Conservation (phyloP, 225 moss, liverwort and hornwort species). For the Bryum argenteum region DNA sequence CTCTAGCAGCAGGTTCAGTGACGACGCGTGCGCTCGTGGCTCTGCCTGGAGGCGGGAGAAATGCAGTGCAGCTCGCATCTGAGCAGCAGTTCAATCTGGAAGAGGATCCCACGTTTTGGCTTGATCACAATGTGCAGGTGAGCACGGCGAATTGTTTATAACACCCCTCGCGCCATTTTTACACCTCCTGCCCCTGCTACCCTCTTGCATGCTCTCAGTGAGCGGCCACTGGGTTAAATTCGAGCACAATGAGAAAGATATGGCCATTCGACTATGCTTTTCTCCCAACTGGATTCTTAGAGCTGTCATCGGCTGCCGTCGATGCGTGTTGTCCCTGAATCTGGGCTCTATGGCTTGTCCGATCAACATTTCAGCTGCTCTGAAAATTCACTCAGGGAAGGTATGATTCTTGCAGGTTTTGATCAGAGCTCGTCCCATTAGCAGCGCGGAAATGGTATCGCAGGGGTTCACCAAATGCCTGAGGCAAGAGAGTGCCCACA, state of each 20-base stretch:
- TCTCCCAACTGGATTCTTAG: not conserved
- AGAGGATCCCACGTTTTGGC: slow-evolving; percentile 69
- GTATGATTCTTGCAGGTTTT: slow-evolving; percentile 38
- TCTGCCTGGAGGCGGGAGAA: slow-evolving; percentile 41
- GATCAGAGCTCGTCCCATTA: slow-evolving; percentile 57
- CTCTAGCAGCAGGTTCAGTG: slow-evolving; percentile 24
- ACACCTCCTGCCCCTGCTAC: not conserved
- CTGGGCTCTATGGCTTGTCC: not conserved
- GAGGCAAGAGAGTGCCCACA: slow-evolving; percentile 57
- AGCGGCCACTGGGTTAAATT: not conserved
- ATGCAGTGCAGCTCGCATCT: slow-evolving; percentile 1
- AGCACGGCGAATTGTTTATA: not conserved
- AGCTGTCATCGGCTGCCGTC: not conserved
- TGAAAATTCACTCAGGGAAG: not conserved
- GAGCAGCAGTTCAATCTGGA: slow-evolving; percentile 61
- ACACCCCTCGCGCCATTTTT: not conserved
- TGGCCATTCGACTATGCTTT: not conserved
- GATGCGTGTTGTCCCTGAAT: not conserved
- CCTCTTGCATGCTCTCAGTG: not conserved
- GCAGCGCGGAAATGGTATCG: slow-evolving; percentile 45
- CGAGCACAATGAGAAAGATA: not conserved
- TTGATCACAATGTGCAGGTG: slow-evolving; percentile 67
- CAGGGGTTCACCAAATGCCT: slow-evolving; percentile 59
- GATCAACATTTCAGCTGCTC: not conserved
- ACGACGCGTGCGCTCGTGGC: slow-evolving; percentile 44